Conservation (phyloP, 176 grass and related monocot genomes). For the Echinochloa phyllopogon region DNA sequence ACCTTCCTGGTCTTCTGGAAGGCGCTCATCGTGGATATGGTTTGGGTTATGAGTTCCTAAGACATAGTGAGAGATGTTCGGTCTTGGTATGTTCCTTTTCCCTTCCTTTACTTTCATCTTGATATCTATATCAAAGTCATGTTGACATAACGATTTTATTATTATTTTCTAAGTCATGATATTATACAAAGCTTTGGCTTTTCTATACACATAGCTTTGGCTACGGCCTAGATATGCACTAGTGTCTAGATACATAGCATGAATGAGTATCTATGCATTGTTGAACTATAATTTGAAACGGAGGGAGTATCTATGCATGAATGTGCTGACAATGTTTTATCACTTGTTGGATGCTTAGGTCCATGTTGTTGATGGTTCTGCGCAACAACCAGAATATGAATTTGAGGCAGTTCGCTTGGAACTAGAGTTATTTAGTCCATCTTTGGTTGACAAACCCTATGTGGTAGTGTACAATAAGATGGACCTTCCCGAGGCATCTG, state of each 20-base stretch:
- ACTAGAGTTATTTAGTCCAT: slow-evolving; percentile 93
- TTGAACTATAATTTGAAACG: too few species aligned
- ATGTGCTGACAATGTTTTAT: slow-evolving; percentile 5
- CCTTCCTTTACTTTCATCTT: not conserved
- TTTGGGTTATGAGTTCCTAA: slow-evolving; percentile 94
- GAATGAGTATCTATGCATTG: too few species aligned
- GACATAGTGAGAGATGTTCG: slow-evolving; percentile 90
- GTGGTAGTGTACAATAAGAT: slow-evolving; percentile 94
- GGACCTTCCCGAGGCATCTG: slow-evolving; percentile 91
- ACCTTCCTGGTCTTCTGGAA: slow-evolving; percentile 95
- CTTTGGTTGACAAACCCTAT: slow-evolving; percentile 84
- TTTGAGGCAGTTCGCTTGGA: slow-evolving; percentile 95
- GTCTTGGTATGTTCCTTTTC: slow-evolving; percentile 61
- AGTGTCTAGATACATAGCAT: too few species aligned
- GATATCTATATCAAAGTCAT: not conserved
- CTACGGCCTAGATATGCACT: too few species aligned
- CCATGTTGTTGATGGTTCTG: slow-evolving; percentile 94
- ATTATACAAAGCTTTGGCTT: too few species aligned
- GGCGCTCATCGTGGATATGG: slow-evolving; percentile 93
- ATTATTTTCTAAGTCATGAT: not conserved
- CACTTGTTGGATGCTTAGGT: slow-evolving; percentile 59
- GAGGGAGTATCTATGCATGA: not conserved
- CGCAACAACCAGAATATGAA: slow-evolving; percentile 87
- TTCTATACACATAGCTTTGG: too few species aligned
- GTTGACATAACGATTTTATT: not conserved